These are phyloP conservation scores for Clitopilus hobsonii DNA, from an alignment of 768 basidiomycete genomes.

Conservation along the genomic window DNA sequence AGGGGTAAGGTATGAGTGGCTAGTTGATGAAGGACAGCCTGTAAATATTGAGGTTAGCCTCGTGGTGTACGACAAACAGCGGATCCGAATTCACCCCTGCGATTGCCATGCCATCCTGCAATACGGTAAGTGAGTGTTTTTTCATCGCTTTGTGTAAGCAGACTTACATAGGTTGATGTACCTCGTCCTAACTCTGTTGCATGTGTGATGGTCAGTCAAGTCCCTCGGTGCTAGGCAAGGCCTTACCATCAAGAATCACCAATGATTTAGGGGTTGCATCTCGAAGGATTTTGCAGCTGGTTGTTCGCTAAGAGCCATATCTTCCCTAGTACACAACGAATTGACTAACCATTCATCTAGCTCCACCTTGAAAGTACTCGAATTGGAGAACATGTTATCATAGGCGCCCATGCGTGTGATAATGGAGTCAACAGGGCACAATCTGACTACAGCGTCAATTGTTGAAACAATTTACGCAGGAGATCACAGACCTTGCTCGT, in stretches of 20 bases:
- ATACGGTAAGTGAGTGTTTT: slow-evolving; percentile 4
- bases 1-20: slow-evolving; percentile 90
- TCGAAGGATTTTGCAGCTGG: slow-evolving; percentile 86
- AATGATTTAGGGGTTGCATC: slow-evolving; percentile 92
- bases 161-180: slow-evolving; percentile 82
- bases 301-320: no score
- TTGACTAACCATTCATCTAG: slow-evolving; percentile 98
- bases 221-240: background rate
- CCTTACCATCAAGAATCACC: slow-evolving; percentile 89
- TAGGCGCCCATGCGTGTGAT: slow-evolving; percentile 98
- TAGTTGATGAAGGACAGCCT: slow-evolving; percentile 92
- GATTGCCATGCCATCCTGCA: slow-evolving; percentile 96
- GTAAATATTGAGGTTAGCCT: slow-evolving; percentile 1
- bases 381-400: slow-evolving; percentile 92
- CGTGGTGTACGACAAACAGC: background rate
- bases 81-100: slow-evolving; percentile 56
- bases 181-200: slow-evolving; percentile 84
- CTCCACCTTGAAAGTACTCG: slow-evolving; percentile 98
- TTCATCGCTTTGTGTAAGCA: background rate
- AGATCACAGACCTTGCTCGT: slow-evolving; percentile 56
- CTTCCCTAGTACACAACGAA: no score
- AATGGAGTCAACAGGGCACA: slow-evolving; percentile 89
- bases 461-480: background rate
- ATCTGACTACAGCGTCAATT: slow-evolving; percentile 30
- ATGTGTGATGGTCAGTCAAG: slow-evolving; percentile 10